These are phyloP conservation scores for Sorghum bicolor DNA, from an alignment of 176 grass and related monocot genomes.

Conservation along the genomic window Sorghum_bicolor_NCBIv3 NC_012872.2:8735501-8736000, in stretches of 20 bases:
- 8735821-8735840: slow-evolving; percentile 55
- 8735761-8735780: not conserved
- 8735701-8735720: too few species aligned
- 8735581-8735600: not conserved
- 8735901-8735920: slow-evolving; percentile 83
- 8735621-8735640: too few species aligned
- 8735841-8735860: slow-evolving; percentile 86
- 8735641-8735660: too few species aligned
- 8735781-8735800: not conserved
- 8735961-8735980: slow-evolving; percentile 23
- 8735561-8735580: not conserved
- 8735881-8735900: slow-evolving; percentile 69
- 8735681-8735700: too few species aligned
- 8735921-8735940: slow-evolving; percentile 93
- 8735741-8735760: not conserved
- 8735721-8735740: not conserved
- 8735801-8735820: not conserved
- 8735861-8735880: slow-evolving; percentile 87
- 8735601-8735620: not conserved
- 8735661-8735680: too few species aligned
- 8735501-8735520: too few species aligned
- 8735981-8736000: slow-evolving; percentile 4
- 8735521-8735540: too few species aligned
- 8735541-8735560: not conserved
- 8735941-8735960: slow-evolving; percentile 54